Conservation (phyloP, 2,329 filamentous ascomycete genomes). For the Fusarium subtropicale region DNA sequence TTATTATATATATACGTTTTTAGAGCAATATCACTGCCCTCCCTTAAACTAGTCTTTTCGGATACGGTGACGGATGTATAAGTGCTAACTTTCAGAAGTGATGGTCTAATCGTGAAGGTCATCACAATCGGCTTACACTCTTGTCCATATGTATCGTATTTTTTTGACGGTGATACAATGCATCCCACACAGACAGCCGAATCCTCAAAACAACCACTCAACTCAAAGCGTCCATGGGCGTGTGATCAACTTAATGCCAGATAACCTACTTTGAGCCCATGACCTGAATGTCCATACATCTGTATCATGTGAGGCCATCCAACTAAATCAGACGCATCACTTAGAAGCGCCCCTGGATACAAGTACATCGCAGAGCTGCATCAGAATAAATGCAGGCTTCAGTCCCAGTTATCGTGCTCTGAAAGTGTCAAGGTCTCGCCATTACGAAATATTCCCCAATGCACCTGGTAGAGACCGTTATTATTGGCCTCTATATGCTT, state of each 20-base stretch:
- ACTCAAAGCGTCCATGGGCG: neutral
- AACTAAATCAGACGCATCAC: neutral
- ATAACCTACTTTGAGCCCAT: neutral
- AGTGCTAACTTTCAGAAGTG: neutral
- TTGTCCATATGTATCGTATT: neutral
- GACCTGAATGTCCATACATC: neutral
- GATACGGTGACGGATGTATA: neutral
- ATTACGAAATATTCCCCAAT: neutral
- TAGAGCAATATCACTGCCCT: neutral
- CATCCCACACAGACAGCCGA: neutral
- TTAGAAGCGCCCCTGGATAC: neutral
- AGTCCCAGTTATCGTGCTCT: neutral
- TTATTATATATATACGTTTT: too few species aligned
- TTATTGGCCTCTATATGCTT: neutral
- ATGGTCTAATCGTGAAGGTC: neutral
- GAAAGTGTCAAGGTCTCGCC: neutral
- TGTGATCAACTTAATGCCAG: neutral
- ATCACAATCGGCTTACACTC: neutral
- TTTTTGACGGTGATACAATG: neutral
- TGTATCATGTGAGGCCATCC: neutral
- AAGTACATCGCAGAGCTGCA: constrained; percentile 13
- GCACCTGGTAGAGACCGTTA: neutral
- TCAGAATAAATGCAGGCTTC: constrained; percentile 16
- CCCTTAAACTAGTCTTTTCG: too few species aligned
- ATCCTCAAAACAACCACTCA: neutral